phyloP scores from a whole-genome alignment of 208 protist genomes.

The Leishmania tarentolae region DNA sequence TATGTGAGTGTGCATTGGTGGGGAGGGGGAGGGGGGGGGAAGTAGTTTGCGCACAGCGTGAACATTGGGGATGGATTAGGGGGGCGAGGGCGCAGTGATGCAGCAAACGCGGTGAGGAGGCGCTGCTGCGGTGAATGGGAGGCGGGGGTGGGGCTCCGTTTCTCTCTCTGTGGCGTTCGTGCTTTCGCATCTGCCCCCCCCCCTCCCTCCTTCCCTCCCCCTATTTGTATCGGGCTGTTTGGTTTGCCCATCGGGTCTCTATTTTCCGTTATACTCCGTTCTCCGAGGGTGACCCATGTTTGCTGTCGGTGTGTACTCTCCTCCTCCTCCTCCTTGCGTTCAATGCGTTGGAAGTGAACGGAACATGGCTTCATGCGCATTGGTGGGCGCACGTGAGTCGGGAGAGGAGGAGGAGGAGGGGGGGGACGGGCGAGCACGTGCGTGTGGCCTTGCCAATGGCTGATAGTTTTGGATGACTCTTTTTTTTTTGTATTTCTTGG shows the following conservation, averaged over 20 bases:
- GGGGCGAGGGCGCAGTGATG: not conserved
- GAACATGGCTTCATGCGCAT: not conserved
- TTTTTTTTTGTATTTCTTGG: not conserved
- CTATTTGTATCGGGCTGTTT: not conserved
- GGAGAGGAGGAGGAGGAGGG: too few species aligned
- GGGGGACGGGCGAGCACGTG: not conserved
- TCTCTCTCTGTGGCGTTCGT: not conserved
- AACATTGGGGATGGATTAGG: not conserved
- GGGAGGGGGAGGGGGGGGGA: too few species aligned
- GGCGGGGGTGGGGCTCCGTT: not conserved
- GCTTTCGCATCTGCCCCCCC: not conserved
- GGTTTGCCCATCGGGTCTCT: not conserved
- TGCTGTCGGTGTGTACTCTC: not conserved
- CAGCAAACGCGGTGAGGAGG: not conserved
- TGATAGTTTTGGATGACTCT: not conserved
- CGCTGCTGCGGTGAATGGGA: not conserved
- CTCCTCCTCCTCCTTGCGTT: not conserved
- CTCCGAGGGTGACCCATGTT: not conserved
- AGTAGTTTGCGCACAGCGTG: not conserved
- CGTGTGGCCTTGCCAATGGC: not conserved
- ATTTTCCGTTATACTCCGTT: slow-evolving; percentile 5
- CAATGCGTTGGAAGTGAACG: not conserved
- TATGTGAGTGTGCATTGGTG: not conserved
- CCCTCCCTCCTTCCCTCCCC: not conserved
- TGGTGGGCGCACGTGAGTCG: not conserved